These are phyloP conservation scores for Suillus subluteus DNA, from an alignment of 768 basidiomycete genomes.

Conservation along the genomic window DNA sequence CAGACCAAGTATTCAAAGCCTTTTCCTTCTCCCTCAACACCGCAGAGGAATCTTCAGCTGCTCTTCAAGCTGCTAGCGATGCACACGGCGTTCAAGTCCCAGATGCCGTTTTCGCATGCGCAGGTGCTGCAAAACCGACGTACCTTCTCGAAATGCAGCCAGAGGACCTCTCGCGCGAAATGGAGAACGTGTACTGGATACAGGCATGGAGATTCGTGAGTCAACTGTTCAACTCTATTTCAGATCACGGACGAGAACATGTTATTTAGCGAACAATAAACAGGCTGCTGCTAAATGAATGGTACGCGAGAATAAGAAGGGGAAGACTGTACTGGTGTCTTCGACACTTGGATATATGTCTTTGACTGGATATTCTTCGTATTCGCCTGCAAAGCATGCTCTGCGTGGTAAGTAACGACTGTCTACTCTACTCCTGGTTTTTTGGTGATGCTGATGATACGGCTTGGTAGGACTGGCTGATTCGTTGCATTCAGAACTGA, in stretches of 20 bases:
- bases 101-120: constrained; percentile 28
- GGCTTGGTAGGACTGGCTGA: constrained; percentile 40
- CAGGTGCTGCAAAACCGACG: constrained; percentile 66
- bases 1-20: constrained; percentile 62
- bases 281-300: constrained; percentile 73
- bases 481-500: constrained; percentile 75
- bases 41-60: constrained; percentile 55
- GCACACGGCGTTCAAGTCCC: constrained; percentile 51
- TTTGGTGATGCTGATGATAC: too few species aligned
- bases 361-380: constrained; percentile 77
- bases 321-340: constrained; percentile 77
- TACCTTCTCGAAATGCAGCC: constrained; percentile 76
- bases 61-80: constrained; percentile 62
- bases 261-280: background rate
- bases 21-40: constrained; percentile 70
- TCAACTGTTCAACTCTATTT: constrained; percentile 1
- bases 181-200: constrained; percentile 60
- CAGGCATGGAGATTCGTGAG: constrained; percentile 50
- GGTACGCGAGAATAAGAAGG: constrained; percentile 56
- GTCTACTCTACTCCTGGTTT: too few species aligned
- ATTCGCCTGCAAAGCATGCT: constrained; percentile 86
- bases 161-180: constrained; percentile 57
- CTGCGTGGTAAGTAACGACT: constrained; percentile 84
- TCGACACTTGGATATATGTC: constrained; percentile 74
- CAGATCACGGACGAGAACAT: background rate